Base-by-base conservation (phyloP, 2,329 filamentous ascomycete genomes). In the Fusarium siculi region DNA sequence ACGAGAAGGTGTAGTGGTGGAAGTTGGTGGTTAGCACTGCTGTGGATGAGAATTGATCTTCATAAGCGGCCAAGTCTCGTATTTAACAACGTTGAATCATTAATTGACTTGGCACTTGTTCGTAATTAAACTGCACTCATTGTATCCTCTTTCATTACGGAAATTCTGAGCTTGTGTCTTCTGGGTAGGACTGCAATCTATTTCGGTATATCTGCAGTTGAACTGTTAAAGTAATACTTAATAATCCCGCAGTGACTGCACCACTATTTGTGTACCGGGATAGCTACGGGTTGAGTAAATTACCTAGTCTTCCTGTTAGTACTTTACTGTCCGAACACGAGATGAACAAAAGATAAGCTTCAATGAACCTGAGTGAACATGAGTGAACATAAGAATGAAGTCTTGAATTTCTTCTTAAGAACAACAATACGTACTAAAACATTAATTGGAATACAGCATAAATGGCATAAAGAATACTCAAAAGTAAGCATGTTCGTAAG, bases 361-460 rank as follows among this genome's bases (percentile, higher is more conserved):
- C 15, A 3, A 21, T 15, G 9, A 15, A 10, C 9, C 15, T 21
- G 14, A 3, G 1, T 21, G 44, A 47, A 30, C 18, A 47, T 30
- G 4, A 25, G 23, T 25, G 23, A 25, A 4, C 25, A 25, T 25
- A 5, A 5, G 44, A 21, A 30, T 15, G 0, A 16, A 21, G 12
- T 16, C 9, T 11, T 4, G 3, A 21, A 30, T 6, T 16, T 16
- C 19, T 5, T 5, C 2, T 21, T 3, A 28, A 10, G 6, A 28
- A 28, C 6, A 28, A 46, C 11, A 28, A 23, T 15, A 11, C 19
- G 6, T 10, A 7, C 9, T 15, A 8, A 28, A 21, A 21, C 25
- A 28, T 4, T 9, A 21, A 0, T 47, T 7, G 0, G 4, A 47
- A 11, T 21, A 21, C 2, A 43, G 4, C 6, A 12, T 44, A 10